These are phyloP conservation scores for Pueraria montana DNA, from an alignment of 306 rosid species.

Conservation along the genomic window DNA sequence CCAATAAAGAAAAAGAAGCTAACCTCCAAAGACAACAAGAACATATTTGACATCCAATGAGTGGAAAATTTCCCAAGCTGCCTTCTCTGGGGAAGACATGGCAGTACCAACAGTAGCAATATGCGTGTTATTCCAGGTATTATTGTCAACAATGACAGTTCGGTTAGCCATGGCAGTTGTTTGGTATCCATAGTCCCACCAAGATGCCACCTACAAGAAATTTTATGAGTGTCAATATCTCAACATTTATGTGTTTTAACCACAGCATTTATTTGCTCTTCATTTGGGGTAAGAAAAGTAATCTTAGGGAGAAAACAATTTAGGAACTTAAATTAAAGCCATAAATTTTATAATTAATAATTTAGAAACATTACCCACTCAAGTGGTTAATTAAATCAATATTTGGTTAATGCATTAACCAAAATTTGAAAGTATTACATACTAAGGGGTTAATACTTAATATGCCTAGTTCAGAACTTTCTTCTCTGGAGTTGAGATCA, in stretches of 20 bases:
- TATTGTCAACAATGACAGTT: constrained; percentile 98
- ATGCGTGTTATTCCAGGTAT: constrained; percentile 99
- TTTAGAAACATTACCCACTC: background rate
- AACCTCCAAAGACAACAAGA: constrained; percentile 99
- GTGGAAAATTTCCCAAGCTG: constrained; percentile 98
- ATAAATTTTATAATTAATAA: constrained; percentile 11
- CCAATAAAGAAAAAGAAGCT: constrained; percentile 46
- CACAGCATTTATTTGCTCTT: constrained; percentile 22
- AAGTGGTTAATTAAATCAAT: constrained; percentile 19
- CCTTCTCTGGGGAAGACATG: constrained; percentile 99
- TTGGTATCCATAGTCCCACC: constrained; percentile 99
- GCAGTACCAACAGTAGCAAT: constrained; percentile 99
- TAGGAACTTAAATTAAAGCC: constrained; percentile 25
- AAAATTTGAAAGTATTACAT: background rate
- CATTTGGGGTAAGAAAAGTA: background rate
- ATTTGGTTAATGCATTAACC: constrained; percentile 1
- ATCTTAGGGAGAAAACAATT: constrained; percentile 20
- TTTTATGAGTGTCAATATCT: constrained; percentile 39
- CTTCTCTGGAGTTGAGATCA: too few relatives aligned
- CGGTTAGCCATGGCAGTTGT: constrained; percentile 99
- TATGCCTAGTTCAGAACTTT: too few relatives aligned
- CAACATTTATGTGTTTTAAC: background rate
- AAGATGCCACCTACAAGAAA: constrained; percentile 90
- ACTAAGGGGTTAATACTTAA: too few relatives aligned
- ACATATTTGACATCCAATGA: constrained; percentile 99